Evolutionary conservation across 139 green algal species (phyloP).

Genomic region (Axilococcus clingmanii): DNA sequence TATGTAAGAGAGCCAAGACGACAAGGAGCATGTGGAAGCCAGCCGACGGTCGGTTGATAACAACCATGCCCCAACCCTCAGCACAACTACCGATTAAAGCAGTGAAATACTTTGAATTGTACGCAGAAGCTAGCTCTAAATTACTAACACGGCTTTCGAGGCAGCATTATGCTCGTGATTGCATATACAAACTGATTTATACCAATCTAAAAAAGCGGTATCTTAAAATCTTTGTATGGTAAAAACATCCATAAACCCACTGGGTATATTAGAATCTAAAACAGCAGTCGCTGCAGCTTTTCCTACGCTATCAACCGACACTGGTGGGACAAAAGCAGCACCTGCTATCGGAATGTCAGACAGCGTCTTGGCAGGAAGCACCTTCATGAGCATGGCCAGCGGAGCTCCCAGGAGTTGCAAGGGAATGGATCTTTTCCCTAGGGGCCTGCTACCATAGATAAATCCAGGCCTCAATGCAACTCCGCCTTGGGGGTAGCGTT

Average conservation of each 20-base stretch:
- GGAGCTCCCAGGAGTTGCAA: constrained; percentile 36
- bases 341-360: constrained; percentile 55
- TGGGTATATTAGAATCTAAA: constrained; percentile 51
- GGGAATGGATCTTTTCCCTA: constrained; percentile 40
- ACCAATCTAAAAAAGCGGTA: too few species aligned
- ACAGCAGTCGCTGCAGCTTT: constrained; percentile 66
- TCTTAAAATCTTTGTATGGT: constrained; percentile 33
- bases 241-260: constrained; percentile 65
- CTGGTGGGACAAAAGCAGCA: constrained; percentile 55
- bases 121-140: neutral
- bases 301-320: constrained; percentile 56
- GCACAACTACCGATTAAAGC: too few species aligned
- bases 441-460: constrained; percentile 65
- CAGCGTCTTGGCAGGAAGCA: constrained; percentile 42
- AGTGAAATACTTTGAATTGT: neutral
- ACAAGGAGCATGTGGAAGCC: too few species aligned
- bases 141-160: too few species aligned
- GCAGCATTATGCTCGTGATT: too few species aligned
- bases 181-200: too few species aligned
- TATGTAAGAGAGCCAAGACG: too few species aligned
- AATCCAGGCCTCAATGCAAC: constrained; percentile 64
- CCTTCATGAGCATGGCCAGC: constrained; percentile 24
- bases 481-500: constrained; percentile 45
- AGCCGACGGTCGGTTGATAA: too few species aligned
- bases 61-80: too few species aligned